Evolutionary conservation across 805 yeast species (phyloP), one percentile per base, ranked within the genome.

Genomic region (Lachancea mirantina): DNA sequence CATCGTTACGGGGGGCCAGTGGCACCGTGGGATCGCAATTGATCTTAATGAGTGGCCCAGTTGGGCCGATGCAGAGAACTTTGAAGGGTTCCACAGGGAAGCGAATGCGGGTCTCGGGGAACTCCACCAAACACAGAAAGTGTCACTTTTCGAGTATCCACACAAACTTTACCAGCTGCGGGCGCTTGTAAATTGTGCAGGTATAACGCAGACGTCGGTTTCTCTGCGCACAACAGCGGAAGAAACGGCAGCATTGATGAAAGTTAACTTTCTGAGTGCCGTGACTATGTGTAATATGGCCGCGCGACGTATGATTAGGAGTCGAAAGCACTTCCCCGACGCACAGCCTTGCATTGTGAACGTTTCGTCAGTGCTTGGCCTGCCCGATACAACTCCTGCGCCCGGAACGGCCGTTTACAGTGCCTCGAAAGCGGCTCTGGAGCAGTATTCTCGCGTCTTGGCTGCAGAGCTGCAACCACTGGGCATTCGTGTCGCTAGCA

Each of bases 351-450:
- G 39, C 17, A 47, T 56, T 6, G 28, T 56, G n/a, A 56, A 54
- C 35, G 39, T 56, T 3, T 47, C 59, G 2, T 54, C 59, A 1
- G 34, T 51, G 10, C 30, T 56, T 14, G 58, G 53, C 1, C 29
- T 41, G 6, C 26, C 35, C 5, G 18, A 34, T 1, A 35, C 40
- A n/a, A 21, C 36, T 7, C 28, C 34, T 0, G 26, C 52, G 8
- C 50, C 55, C 0, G 59, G 59, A 2, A 54, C 60, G 2, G 37
- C 56, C 2, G 30, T 56, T 4, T 56, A 56, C 43, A 40, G 57
- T 8, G 57, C 59, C 7, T 45, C 58, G 2, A 56, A 56, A 34
- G 51, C 59, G 4, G 61, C 57, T 6, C 14, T 56, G 17, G 23
- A 48, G 11, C 47, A 43, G 17, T 55, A 50, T 33, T 38, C 53